A percentile compares a stretch with the other conserved stretches of the same genome.
Conservation (phyloP, 129 eudicot species). For the Pulicaria dysenterica region DNA sequence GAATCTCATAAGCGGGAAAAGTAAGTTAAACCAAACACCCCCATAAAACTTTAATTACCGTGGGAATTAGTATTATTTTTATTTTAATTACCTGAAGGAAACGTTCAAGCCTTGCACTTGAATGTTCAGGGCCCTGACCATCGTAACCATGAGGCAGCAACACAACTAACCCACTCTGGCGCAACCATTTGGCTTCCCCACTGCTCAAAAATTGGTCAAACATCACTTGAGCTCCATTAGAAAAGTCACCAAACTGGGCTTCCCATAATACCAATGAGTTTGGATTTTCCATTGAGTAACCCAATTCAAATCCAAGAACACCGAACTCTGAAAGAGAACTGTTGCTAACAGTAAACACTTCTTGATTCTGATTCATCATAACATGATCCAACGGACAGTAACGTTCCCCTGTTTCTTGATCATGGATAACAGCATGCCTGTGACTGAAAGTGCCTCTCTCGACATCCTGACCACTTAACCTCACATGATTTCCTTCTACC, state of each 20-base stretch:
- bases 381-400: slow-evolving; percentile 94
- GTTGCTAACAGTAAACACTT: slow-evolving; percentile 98
- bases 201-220: slow-evolving; percentile 95
- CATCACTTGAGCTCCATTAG: slow-evolving; percentile 96
- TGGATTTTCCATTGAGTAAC: slow-evolving; percentile 98
- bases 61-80: too few relatives aligned
- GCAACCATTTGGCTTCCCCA: slow-evolving; percentile 97
- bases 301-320: slow-evolving; percentile 91
- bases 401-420: slow-evolving; percentile 84
- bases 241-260: slow-evolving; percentile 95
- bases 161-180: slow-evolving; percentile 87
- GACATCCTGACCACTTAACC: slow-evolving; percentile 98
- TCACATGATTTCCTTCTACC: slow-evolving; percentile 94
- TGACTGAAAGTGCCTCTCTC: slow-evolving; percentile 98
- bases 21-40: too few relatives aligned
- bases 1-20: too few relatives aligned
- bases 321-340: slow-evolving; percentile 98
- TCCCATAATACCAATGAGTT: slow-evolving; percentile 94
- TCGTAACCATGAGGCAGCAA: slow-evolving; percentile 98
- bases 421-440: slow-evolving; percentile 86
- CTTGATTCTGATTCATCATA: slow-evolving; percentile 64
- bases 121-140: slow-evolving; percentile 99
- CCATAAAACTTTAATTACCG: too few relatives aligned
- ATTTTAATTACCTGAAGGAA: slow-evolving; percentile 74
- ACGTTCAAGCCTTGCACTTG: slow-evolving; percentile 95